Conservation (phyloP, 106 monocot genomes). For the Amphibolis antarctica region DNA sequence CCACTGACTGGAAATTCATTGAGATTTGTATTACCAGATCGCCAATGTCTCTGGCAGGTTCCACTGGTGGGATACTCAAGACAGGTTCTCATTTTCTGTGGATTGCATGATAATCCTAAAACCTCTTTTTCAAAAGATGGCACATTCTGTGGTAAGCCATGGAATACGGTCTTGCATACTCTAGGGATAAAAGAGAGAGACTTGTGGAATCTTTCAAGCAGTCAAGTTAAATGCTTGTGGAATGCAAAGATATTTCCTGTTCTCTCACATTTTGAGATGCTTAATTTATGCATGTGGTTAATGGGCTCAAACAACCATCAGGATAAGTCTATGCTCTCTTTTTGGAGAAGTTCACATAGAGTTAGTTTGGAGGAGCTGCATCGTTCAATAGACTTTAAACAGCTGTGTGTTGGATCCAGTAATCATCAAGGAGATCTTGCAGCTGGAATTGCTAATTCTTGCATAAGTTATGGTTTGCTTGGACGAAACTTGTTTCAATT, state of each 20-base stretch:
- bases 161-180: conserved; percentile 61
- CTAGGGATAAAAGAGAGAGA: conserved; percentile 67
- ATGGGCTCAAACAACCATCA: conserved; percentile 34
- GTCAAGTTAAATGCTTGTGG: conserved; percentile 59
- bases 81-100: conserved; percentile 67
- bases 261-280: conserved; percentile 44
- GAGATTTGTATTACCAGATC: conserved; percentile 52
- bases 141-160: conserved; percentile 93
- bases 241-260: conserved; percentile 79
- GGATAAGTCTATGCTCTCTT: conserved; percentile 28
- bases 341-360: conserved; percentile 62
- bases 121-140: conserved; percentile 33
- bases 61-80: conserved; percentile 42
- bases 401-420: conserved; percentile 44
- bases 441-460: conserved; percentile 68
- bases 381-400: conserved; percentile 50
- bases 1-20: background rate
- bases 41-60: conserved; percentile 91
- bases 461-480: conserved; percentile 64
- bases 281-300: conserved; percentile 73
- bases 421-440: conserved; percentile 74
- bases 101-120: conserved; percentile 95
- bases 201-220: conserved; percentile 35
- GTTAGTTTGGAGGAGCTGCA: conserved; percentile 92
- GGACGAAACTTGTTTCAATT: conserved; percentile 73